These are phyloP conservation scores for Pascua guehoae DNA, from an alignment of 1,284 basidiomycete genomes.

Conservation along the genomic window DNA sequence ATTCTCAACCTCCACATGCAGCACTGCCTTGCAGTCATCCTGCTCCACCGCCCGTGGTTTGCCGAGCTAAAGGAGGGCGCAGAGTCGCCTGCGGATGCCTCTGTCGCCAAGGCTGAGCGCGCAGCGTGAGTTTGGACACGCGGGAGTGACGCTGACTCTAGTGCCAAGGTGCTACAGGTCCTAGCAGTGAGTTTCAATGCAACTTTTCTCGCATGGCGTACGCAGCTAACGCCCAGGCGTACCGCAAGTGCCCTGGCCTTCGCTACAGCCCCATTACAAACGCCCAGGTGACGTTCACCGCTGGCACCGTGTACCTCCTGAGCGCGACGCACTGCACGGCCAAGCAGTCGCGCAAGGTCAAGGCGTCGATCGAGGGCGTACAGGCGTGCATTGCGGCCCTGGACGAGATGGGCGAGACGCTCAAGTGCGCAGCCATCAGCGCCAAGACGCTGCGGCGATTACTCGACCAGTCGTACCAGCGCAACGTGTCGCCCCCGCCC, in stretches of 20 bases:
- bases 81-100: slow-evolving; percentile 3
- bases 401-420: slow-evolving; percentile 19
- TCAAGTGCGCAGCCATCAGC: slow-evolving; percentile 10
- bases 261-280: slow-evolving; percentile 31
- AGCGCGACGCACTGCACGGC: slow-evolving; percentile 17
- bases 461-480: slow-evolving; percentile 12
- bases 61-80: slow-evolving; percentile 1
- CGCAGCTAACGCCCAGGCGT: background rate
- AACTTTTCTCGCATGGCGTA: too few relatives aligned
- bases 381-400: slow-evolving; percentile 20
- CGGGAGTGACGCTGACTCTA: background rate
- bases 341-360: slow-evolving; percentile 15
- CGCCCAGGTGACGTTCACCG: slow-evolving; percentile 31
- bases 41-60: slow-evolving; percentile 29
- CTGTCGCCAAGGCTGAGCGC: slow-evolving; percentile 15
- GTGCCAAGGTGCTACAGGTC: slow-evolving; percentile 21
- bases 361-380: slow-evolving; percentile 14
- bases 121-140: slow-evolving; percentile 1
- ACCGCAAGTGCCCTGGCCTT: slow-evolving; percentile 28
- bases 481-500: background rate
- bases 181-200: slow-evolving; percentile 8
- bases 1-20: slow-evolving; percentile 26
- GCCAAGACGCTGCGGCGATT: slow-evolving; percentile 10
- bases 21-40: slow-evolving; percentile 23
- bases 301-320: slow-evolving; percentile 34